Base-by-base conservation (phyloP, 2,329 filamentous ascomycete species). In the Xylariaceae sp. region DNA sequence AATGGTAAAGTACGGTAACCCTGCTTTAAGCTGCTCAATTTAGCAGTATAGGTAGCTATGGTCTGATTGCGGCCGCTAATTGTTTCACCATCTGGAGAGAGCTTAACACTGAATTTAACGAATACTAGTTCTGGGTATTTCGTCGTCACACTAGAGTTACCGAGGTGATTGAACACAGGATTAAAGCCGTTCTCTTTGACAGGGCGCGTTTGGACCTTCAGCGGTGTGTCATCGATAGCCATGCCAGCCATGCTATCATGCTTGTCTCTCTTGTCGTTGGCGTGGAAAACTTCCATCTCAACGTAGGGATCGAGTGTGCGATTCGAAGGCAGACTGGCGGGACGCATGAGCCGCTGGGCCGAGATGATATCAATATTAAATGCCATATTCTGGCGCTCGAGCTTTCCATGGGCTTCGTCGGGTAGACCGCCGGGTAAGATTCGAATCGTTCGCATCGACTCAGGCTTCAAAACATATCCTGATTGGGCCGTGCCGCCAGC, bases 91-190 rank as follows among this genome's bases (percentile, higher is more conserved):
- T 93, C 90, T 54, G 84, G 80, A 1, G 92, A 92, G 62, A 94
- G 89, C 81, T 90, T 93, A 50, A 97, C 91, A 20, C 88, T 92
- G 84, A 91, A 96, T 39, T 92, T 89, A 46, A 99, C 86, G 72
- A 97, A 97, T 53, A 97, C 88, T 24, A 99, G 80, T 64, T 94
- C 91, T 0, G 93, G 92, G 68, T 93, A 92, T 68, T 95, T 95
- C n/a, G 94, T 97, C 41, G 91, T 91, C 20, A 97, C 80, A 50
- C 85, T 87, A 72, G 97, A 88, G 57, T 84, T 84, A 73, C 93
- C 89, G 53, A 83, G 82, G 63, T 91, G 85, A 63, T 92, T 85
- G 72, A 96, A 99, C 50, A 87, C 80, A 1, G 94, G 94, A 70
- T 96, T 96, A 75, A 96, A 97, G 20, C 92, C 93, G 69, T 99